Evolutionary conservation across 768 basidiomycete species (phyloP).

Genomic region (Pholiota molesta): DNA sequence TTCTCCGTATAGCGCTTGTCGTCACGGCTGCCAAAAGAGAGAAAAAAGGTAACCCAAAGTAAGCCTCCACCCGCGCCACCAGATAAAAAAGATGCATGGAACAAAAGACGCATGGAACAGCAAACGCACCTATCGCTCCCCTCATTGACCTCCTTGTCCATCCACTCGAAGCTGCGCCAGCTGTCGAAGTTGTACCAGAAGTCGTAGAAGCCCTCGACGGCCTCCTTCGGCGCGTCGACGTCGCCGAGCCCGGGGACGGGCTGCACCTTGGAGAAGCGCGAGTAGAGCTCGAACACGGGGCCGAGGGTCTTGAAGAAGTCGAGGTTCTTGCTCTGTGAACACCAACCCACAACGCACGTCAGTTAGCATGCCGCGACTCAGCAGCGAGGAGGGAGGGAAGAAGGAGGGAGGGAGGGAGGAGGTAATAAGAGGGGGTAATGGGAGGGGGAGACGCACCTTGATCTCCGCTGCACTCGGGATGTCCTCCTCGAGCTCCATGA

Average conservation of each 20-base stretch:
- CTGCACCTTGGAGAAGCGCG: constrained; percentile 86
- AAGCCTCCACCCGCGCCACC: too few relatives aligned
- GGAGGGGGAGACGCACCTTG: constrained; percentile 38
- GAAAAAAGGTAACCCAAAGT: too few relatives aligned
- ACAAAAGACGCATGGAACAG: too few relatives aligned
- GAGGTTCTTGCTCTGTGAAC: constrained; percentile 46
- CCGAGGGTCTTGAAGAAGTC: constrained; percentile 75
- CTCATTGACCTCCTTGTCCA: constrained; percentile 98
- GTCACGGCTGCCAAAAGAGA: constrained; percentile 67
- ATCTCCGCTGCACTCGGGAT: constrained; percentile 67
- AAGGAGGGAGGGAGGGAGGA: too few relatives aligned
- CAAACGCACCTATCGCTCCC: constrained; percentile 92
- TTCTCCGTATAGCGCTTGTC: constrained; percentile 99
- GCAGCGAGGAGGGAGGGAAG: too few relatives aligned
- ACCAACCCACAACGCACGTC: too few relatives aligned
- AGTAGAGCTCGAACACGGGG: constrained; percentile 88
- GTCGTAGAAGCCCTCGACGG: constrained; percentile 94
- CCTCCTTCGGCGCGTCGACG: constrained; percentile 70
- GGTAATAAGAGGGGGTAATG: too few relatives aligned
- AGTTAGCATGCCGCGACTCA: neutral
- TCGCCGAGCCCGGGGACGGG: constrained; percentile 84
- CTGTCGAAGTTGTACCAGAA: constrained; percentile 99
- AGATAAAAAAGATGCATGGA: too few relatives aligned
- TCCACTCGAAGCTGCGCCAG: constrained; percentile 97
- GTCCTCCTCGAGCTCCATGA: constrained; percentile 75